Evolutionary conservation across 805 yeast species (phyloP).

Genomic region (Saturnispora sekii): DNA sequence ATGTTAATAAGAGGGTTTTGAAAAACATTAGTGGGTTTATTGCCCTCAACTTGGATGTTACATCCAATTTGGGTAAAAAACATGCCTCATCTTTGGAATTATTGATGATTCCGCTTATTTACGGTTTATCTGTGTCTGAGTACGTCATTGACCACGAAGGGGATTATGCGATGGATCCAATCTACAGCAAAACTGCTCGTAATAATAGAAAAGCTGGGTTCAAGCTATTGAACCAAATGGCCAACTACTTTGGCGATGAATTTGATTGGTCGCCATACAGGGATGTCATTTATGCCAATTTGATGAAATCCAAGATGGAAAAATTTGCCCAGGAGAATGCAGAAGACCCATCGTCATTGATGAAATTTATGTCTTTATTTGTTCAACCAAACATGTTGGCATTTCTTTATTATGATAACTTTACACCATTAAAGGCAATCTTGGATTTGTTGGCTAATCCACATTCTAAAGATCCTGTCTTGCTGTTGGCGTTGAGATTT

Average conservation of each 20-base stretch:
- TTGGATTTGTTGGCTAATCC: conserved; percentile 42
- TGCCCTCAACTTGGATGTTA: conserved; percentile 46
- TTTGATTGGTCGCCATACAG: conserved; percentile 50
- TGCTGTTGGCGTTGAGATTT: conserved; percentile 46
- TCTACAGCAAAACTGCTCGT: conserved; percentile 38
- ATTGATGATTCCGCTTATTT: conserved; percentile 48
- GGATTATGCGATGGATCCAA: conserved; percentile 15
- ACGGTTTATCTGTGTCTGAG: conserved; percentile 47
- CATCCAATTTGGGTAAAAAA: conserved; percentile 49
- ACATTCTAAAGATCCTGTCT: conserved; percentile 59
- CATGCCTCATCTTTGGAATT: conserved; percentile 39
- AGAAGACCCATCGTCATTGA: conserved; percentile 72
- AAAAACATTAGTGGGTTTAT: conserved; percentile 57
- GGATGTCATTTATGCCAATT: conserved; percentile 37
- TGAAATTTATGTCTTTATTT: conserved; percentile 60
- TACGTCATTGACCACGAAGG: conserved; percentile 22
- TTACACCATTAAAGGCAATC: conserved; percentile 44
- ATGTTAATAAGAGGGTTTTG: conserved; percentile 27
- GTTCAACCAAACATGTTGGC: conserved; percentile 34
- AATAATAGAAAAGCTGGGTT: conserved; percentile 58
- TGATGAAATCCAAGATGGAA: conserved; percentile 56
- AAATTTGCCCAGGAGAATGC: conserved; percentile 68
- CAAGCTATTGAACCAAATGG: conserved; percentile 50
- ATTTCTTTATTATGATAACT: conserved; percentile 48
- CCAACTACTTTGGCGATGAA: conserved; percentile 39